Percentiles rank a stretch among this genome's conserved stretches.
Evolutionary conservation across 768 basidiomycete genomes (phyloP).

Genomic region (Baorangia bicolor): DNA sequence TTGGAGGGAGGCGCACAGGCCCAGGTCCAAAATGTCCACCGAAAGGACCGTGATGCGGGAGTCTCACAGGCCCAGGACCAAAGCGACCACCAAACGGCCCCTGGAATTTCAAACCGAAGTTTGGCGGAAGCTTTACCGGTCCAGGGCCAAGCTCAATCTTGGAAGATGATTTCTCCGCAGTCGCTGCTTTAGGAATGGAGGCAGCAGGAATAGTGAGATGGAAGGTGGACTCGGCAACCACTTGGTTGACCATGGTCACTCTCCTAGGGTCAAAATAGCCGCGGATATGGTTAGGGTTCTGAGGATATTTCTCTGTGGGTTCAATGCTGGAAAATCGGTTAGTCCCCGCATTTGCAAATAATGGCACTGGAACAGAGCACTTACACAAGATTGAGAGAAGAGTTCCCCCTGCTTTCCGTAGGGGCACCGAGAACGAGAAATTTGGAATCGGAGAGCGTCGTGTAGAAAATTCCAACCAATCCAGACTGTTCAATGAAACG

Average conservation of each 20-base stretch:
- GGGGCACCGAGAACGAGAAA: slow-evolving; percentile 36
- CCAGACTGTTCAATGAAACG: slow-evolving; percentile 18
- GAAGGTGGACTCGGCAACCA: slow-evolving; percentile 27
- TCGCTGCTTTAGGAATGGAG: slow-evolving; percentile 16
- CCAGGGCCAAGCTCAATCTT: slow-evolving; percentile 25
- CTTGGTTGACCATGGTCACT: slow-evolving; percentile 32
- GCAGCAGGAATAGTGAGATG: slow-evolving; percentile 25
- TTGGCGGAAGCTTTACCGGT: slow-evolving; percentile 6
- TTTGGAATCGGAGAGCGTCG: slow-evolving; percentile 33
- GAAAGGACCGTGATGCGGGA: slow-evolving; percentile 4
- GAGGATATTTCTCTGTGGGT: slow-evolving; percentile 28
- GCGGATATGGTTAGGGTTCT: slow-evolving; percentile 16
- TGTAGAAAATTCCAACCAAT: slow-evolving; percentile 39
- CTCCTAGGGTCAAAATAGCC: slow-evolving; percentile 38
- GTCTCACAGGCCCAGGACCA: slow-evolving; percentile 24
- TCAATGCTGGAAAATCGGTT: slow-evolving; percentile 21
- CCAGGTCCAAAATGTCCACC: slow-evolving; percentile 18
- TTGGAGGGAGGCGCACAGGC: slow-evolving; percentile 17
- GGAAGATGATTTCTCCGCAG: not conserved
- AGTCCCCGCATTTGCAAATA: not conserved
- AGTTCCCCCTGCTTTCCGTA: slow-evolving; percentile 28
- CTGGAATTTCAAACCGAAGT: not conserved
- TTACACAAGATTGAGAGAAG: slow-evolving; percentile 42
- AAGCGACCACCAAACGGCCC: slow-evolving; percentile 21
- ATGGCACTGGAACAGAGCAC: not conserved